Percentiles rank a stretch among this genome's conserved stretches.
Evolutionary conservation across 2,329 filamentous ascomycete species (phyloP).

Genomic region (Sclerotinia minor): DNA sequence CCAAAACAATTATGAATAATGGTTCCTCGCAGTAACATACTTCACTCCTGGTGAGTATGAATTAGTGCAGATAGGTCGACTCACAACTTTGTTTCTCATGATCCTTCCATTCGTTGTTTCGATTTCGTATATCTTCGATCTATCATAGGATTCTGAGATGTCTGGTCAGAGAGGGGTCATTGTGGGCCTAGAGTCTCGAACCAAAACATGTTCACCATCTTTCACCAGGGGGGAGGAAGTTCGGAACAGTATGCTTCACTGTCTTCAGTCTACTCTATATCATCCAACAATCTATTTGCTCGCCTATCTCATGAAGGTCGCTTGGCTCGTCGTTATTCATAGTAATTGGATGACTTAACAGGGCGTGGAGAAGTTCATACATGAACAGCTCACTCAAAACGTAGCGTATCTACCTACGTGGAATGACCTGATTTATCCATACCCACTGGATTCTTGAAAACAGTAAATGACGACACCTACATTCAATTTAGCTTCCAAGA

Average conservation of each 20-base stretch:
- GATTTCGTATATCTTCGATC: background rate
- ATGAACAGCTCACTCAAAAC: background rate
- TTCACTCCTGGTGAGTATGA: slow-evolving; percentile 12
- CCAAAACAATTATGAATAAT: slow-evolving; percentile 16
- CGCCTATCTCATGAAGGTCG: background rate
- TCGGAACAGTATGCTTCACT: background rate
- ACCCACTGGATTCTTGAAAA: background rate
- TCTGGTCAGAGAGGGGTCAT: background rate
- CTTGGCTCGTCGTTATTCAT: background rate
- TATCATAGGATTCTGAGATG: background rate
- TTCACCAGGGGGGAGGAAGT: background rate
- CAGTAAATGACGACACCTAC: background rate
- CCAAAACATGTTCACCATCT: background rate
- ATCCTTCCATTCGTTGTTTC: background rate
- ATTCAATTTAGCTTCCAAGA: background rate
- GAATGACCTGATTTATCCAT: slow-evolving; percentile 4
- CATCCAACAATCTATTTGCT: background rate
- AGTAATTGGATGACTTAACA: background rate
- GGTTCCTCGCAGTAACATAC: background rate
- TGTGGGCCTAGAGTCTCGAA: background rate
- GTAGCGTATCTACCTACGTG: background rate
- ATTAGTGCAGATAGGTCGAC: background rate
- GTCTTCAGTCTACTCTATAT: background rate
- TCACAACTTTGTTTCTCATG: background rate
- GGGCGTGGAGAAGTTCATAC: background rate